phyloP scores from a whole-genome alignment of 2,329 filamentous ascomycete species.

The Neofusicoccum sp. region DNA sequence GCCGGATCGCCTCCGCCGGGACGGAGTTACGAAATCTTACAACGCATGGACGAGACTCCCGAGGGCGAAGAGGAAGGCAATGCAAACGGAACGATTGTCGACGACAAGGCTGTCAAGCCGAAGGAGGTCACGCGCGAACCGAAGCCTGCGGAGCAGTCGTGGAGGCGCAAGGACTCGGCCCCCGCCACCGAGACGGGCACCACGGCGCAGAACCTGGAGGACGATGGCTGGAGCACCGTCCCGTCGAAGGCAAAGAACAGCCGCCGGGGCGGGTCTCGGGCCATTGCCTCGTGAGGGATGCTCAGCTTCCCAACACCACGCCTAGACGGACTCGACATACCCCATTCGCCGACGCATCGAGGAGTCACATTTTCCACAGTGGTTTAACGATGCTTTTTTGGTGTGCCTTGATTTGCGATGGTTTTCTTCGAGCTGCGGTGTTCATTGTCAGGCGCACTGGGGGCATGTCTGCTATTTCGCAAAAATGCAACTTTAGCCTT shows the following conservation, averaged over 20 bases:
- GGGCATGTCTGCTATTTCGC: conserved; percentile 16
- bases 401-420: conserved; percentile 16
- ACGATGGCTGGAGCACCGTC: conserved; percentile 56
- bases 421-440: conserved; percentile 17
- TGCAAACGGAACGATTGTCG: conserved; percentile 51
- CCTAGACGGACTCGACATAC: conserved; percentile 16
- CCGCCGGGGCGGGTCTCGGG: conserved; percentile 41
- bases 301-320: background rate
- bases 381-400: conserved; percentile 18
- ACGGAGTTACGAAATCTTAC: conserved; percentile 56
- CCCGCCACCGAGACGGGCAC: conserved; percentile 33
- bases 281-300: conserved; percentile 45
- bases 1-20: conserved; percentile 35
- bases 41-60: conserved; percentile 39
- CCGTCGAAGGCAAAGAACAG: conserved; percentile 47
- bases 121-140: conserved; percentile 53
- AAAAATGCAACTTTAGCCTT: conserved; percentile 18
- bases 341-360: conserved; percentile 16
- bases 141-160: conserved; percentile 39
- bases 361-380: conserved; percentile 8
- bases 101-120: conserved; percentile 55
- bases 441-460: conserved; percentile 16
- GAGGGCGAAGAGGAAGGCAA: conserved; percentile 35
- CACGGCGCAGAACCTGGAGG: conserved; percentile 48
- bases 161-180: conserved; percentile 38